Evolutionary conservation across 768 basidiomycete species (phyloP).

Genomic region (Termitomyces sp.): DNA sequence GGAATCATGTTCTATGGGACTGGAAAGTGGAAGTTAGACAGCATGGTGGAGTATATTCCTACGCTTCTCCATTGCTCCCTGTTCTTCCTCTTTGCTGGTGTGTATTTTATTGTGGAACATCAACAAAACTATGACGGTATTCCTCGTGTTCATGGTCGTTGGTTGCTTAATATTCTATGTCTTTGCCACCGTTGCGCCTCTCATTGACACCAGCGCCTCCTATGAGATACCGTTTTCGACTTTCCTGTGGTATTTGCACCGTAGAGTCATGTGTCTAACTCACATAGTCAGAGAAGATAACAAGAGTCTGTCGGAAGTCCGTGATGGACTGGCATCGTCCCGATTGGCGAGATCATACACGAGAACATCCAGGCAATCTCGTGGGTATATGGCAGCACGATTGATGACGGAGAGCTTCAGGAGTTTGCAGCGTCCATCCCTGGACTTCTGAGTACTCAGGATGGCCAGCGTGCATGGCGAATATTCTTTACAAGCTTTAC

Average conservation of each 20-base stretch:
- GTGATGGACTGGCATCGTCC: too few relatives aligned
- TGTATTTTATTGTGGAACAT: not conserved
- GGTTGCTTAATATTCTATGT: not conserved
- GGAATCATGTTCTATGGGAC: not conserved
- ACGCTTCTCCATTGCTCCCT: not conserved
- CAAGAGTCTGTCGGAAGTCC: too few relatives aligned
- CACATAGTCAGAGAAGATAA: too few relatives aligned
- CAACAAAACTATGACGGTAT: not conserved
- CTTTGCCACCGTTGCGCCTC: conserved; percentile 1
- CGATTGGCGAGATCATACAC: not conserved
- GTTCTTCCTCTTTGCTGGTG: not conserved
- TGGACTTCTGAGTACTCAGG: not conserved
- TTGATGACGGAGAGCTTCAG: not conserved
- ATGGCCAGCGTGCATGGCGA: not conserved
- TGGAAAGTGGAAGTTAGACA: not conserved
- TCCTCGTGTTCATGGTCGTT: not conserved
- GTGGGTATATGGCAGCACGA: not conserved
- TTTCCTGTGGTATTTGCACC: too few relatives aligned
- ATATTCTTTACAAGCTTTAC: not conserved
- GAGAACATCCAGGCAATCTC: not conserved
- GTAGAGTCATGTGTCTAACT: too few relatives aligned
- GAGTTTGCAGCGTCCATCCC: not conserved
- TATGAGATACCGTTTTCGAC: too few relatives aligned
- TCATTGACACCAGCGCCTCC: too few relatives aligned
- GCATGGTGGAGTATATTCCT: not conserved